Percentiles rank a stretch among this genome's conserved stretches.
Conservation (phyloP, 129 eudicot species). For the Daucus carota region DH1_v3.0 NC_030385.2:12015501-12016000, state of each 20-base stretch:
- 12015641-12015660: constrained; percentile 37
- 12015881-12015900: constrained; percentile 47
- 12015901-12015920: constrained; percentile 56
- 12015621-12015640: constrained; percentile 59
- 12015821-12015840: constrained; percentile 61
- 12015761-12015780: not conserved
- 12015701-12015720: constrained; percentile 58
- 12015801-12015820: constrained; percentile 3
- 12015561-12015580: constrained; percentile 75
- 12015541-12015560: constrained; percentile 51
- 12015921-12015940: constrained; percentile 56
- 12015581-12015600: constrained; percentile 31
- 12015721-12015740: constrained; percentile 1
- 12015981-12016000: constrained; percentile 71
- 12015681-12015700: constrained; percentile 48
- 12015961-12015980: constrained; percentile 88
- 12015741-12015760: not conserved
- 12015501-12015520: constrained; percentile 59
- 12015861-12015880: constrained; percentile 55
- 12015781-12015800: not conserved
- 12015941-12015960: constrained; percentile 80
- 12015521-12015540: constrained; percentile 56
- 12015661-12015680: constrained; percentile 21
- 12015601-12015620: constrained; percentile 29
- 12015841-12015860: constrained; percentile 49